Conservation (phyloP, 2,329 filamentous ascomycete species). For the Chaetothyriales sp. region DNA sequence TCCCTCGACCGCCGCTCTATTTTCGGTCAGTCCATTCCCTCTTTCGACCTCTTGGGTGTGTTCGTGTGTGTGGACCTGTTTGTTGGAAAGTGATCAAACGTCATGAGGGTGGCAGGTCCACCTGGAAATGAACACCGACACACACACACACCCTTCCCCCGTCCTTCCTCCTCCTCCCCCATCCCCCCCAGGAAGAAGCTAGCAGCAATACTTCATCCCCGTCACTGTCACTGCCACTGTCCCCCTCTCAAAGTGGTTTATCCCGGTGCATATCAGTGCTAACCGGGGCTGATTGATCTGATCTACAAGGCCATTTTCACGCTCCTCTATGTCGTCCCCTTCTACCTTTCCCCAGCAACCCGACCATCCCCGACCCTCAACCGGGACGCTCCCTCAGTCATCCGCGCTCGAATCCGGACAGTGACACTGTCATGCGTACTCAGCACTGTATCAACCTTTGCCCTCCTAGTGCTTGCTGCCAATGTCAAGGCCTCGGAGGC, state of each 20-base stretch:
- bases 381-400: conserved; percentile 77
- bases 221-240: too few relatives aligned
- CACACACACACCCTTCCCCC: too few relatives aligned
- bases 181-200: background rate
- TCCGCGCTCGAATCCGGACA: conserved; percentile 67
- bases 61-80: background rate
- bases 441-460: conserved; percentile 51
- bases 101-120: background rate
- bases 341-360: conserved; percentile 69
- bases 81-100: background rate
- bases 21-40: conserved; percentile 24
- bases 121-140: background rate
- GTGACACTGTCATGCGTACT: conserved; percentile 61
- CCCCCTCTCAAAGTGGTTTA: background rate
- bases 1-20: conserved; percentile 22
- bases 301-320: conserved; percentile 52
- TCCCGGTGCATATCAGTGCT: background rate
- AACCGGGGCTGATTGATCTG: background rate
- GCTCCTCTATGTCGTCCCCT: conserved; percentile 75
- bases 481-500: conserved; percentile 38
- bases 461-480: conserved; percentile 45
- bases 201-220: background rate
- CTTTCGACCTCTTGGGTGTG: background rate
- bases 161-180: too few relatives aligned
- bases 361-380: conserved; percentile 64